Percentiles rank a stretch among this genome's conserved stretches.
phyloP scores from a whole-genome alignment of 495 filamentous ascomycete genomes.

The Entonaema liquescens region DNA sequence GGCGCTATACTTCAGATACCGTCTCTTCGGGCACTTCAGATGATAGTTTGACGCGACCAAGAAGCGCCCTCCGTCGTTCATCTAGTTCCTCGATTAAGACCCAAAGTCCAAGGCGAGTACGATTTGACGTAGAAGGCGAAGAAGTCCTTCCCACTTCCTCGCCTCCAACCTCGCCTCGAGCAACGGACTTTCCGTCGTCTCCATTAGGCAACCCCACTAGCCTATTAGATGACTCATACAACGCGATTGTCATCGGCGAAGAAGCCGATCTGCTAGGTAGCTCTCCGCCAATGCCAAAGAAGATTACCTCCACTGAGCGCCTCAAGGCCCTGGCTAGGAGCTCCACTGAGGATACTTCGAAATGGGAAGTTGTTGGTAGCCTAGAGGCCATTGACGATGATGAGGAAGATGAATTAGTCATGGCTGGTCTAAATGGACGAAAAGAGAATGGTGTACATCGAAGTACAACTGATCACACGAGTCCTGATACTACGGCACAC shows the following conservation, averaged over 20 bases:
- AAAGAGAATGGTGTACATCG: slow-evolving; percentile 27
- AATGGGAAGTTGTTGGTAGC: slow-evolving; percentile 54
- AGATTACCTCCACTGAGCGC: slow-evolving; percentile 57
- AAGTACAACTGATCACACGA: not conserved
- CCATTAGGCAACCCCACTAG: slow-evolving; percentile 37
- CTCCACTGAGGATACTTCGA: slow-evolving; percentile 54
- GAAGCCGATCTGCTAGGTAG: slow-evolving; percentile 53
- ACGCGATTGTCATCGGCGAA: slow-evolving; percentile 25
- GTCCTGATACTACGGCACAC: slow-evolving; percentile 16
- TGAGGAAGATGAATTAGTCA: slow-evolving; percentile 46
- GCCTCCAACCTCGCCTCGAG: slow-evolving; percentile 45
- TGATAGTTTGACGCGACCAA: slow-evolving; percentile 49
- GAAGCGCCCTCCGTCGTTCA: slow-evolving; percentile 61
- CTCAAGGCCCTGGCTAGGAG: slow-evolving; percentile 54
- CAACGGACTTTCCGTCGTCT: slow-evolving; percentile 23
- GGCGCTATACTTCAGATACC: slow-evolving; percentile 47
- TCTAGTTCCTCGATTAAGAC: slow-evolving; percentile 52
- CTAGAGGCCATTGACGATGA: slow-evolving; percentile 44
- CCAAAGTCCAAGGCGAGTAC: slow-evolving; percentile 61
- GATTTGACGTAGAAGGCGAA: slow-evolving; percentile 61
- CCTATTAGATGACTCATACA: slow-evolving; percentile 42
- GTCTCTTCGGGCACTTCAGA: slow-evolving; percentile 55
- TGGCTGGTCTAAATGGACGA: slow-evolving; percentile 37
- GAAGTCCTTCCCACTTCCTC: slow-evolving; percentile 62
- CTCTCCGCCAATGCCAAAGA: slow-evolving; percentile 52